These are phyloP conservation scores for Trypanosoma boissoni DNA, from an alignment of 208 protist species.

Conservation along the genomic window DNA sequence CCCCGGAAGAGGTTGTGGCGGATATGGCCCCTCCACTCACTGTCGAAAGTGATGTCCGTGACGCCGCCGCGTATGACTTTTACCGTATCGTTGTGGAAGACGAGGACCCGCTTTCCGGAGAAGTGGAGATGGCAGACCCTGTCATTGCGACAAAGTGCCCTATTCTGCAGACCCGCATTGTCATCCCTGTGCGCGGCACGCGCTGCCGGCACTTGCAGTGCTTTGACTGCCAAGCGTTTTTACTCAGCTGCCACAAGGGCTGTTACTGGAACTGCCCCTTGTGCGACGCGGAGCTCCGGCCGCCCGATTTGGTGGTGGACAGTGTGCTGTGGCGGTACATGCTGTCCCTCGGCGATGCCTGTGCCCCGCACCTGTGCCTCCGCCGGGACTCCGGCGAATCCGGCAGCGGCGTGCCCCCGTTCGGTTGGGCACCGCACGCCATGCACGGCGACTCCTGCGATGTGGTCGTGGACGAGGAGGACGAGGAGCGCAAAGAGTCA, in stretches of 20 bases:
- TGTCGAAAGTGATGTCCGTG: slow-evolving; percentile 13
- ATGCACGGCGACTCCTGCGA: background rate
- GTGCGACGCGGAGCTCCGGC: slow-evolving; percentile 63
- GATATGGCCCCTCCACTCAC: slow-evolving; percentile 28
- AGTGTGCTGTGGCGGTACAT: slow-evolving; percentile 66
- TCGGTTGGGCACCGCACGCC: background rate
- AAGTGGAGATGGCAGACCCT: slow-evolving; percentile 55
- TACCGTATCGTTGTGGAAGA: slow-evolving; percentile 41
- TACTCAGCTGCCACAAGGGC: slow-evolving; percentile 58
- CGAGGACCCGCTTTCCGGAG: slow-evolving; percentile 40
- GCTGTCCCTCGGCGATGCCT: slow-evolving; percentile 13
- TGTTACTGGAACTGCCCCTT: slow-evolving; percentile 88
- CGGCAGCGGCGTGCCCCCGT: too few relatives aligned
- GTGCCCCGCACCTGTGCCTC: slow-evolving; percentile 17
- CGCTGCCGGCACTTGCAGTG: slow-evolving; percentile 78
- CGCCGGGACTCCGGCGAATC: background rate
- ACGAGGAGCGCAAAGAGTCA: too few relatives aligned
- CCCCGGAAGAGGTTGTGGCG: slow-evolving; percentile 58
- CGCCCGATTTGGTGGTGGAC: slow-evolving; percentile 53
- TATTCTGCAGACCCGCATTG: slow-evolving; percentile 67
- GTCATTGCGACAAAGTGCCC: slow-evolving; percentile 76
- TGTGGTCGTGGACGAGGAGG: background rate
- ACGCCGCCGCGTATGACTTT: slow-evolving; percentile 19
- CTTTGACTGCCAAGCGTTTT: slow-evolving; percentile 61
- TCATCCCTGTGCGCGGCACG: slow-evolving; percentile 59